Evolutionary conservation across 352 stramenopile genomes (phyloP).

Genomic region (Phytophthora chlamydospora): DNA sequence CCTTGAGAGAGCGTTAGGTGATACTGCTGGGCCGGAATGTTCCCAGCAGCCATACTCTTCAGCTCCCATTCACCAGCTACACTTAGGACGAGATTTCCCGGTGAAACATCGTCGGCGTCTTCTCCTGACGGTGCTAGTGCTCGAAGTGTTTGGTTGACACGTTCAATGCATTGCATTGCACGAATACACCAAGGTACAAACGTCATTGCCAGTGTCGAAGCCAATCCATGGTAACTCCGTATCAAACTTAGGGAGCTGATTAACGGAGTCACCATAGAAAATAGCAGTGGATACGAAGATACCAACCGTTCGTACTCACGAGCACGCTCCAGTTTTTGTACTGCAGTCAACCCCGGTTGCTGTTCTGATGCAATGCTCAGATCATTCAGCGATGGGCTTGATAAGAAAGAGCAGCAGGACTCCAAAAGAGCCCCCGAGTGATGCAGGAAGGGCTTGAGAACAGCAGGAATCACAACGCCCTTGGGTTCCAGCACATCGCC

Average conservation of each 20-base stretch:
- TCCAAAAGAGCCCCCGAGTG: constrained; percentile 67
- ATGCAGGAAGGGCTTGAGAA: constrained; percentile 82
- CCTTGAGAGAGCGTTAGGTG: constrained; percentile 78
- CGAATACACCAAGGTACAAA: constrained; percentile 83
- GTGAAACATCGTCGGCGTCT: constrained; percentile 30
- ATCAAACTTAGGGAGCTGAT: constrained; percentile 69
- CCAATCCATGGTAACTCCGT: constrained; percentile 72
- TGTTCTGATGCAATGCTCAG: constrained; percentile 31
- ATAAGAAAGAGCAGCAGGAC: constrained; percentile 57
- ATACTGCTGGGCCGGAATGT: constrained; percentile 89
- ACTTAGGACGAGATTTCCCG: constrained; percentile 56
- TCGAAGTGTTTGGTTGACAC: constrained; percentile 57
- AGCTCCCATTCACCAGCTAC: constrained; percentile 88
- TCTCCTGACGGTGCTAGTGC: constrained; percentile 33
- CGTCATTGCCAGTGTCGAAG: constrained; percentile 70
- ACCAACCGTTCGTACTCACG: constrained; percentile 44
- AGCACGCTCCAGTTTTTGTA: constrained; percentile 22
- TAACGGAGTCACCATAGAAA: constrained; percentile 67
- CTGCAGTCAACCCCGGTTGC: constrained; percentile 14
- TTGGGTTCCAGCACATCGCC: constrained; percentile 40
- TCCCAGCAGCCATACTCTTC: constrained; percentile 87
- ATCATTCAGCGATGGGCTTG: constrained; percentile 32
- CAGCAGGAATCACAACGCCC: constrained; percentile 59
- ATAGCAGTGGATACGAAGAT: constrained; percentile 55
- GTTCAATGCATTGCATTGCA: constrained; percentile 70